A percentile compares a stretch with the other conserved stretches of the same genome.
Evolutionary conservation across 768 basidiomycete species (phyloP).

Genomic region (Leccinum uliginosum): DNA sequence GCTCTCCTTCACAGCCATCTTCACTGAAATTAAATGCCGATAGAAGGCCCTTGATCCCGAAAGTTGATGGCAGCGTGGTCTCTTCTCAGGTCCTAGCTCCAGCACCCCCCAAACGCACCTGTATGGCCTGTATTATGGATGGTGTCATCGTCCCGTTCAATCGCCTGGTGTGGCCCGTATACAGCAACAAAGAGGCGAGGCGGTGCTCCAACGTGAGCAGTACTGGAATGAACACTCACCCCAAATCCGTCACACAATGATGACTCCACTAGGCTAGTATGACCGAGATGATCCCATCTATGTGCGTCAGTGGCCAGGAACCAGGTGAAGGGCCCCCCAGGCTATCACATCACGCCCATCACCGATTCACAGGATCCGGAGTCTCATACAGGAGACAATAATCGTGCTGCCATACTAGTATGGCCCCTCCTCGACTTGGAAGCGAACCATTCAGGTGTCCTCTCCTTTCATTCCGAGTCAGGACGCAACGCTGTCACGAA

Average conservation of each 20-base stretch:
- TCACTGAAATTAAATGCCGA: slow-evolving; percentile 24
- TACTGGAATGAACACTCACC: not conserved
- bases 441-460: slow-evolving; percentile 1
- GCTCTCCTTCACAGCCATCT: slow-evolving; percentile 7
- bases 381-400: not conserved
- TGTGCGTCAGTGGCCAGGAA: slow-evolving; percentile 16
- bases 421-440: slow-evolving; percentile 1
- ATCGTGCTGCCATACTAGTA: not conserved
- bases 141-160: not conserved
- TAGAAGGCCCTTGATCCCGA: slow-evolving; percentile 5
- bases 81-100: not conserved
- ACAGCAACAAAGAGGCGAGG: not conserved
- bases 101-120: slow-evolving; percentile 6
- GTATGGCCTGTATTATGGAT: not conserved
- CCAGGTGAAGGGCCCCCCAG: slow-evolving; percentile 4
- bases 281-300: slow-evolving; percentile 8
- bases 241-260: slow-evolving; percentile 9
- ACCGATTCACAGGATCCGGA: slow-evolving; percentile 9
- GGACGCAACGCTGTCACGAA: not conserved
- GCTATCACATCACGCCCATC: slow-evolving; percentile 1
- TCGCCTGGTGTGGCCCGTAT: not conserved
- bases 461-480: slow-evolving; percentile 3
- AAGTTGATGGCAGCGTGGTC: slow-evolving; percentile 10
- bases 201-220: not conserved
- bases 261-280: slow-evolving; percentile 1